Evolutionary conservation across 2,329 filamentous ascomycete genomes (phyloP).

Genomic region (Parafenestella ontariensis): DNA sequence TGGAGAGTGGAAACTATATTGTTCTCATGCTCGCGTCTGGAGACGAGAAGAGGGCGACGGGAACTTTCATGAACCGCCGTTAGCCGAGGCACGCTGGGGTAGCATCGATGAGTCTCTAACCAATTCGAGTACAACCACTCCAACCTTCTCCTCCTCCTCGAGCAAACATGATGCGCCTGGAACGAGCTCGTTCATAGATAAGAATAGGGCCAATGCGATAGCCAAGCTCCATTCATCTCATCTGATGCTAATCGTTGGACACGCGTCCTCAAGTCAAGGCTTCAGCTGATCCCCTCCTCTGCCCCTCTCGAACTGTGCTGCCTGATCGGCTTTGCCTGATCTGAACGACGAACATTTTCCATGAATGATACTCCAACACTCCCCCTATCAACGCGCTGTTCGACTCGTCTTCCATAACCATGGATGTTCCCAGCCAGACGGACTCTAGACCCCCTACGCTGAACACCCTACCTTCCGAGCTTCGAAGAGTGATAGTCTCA

Average conservation of each 20-base stretch:
- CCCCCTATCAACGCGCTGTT: not conserved
- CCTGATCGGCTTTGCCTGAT: not conserved
- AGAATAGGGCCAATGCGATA: not conserved
- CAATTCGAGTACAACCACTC: not conserved
- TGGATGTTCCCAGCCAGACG: not conserved
- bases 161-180: not conserved
- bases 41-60: not conserved
- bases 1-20: not conserved
- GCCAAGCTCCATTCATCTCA: not conserved
- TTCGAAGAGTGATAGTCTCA: constrained; percentile 22
- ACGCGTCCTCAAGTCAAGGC: not conserved
- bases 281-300: not conserved
- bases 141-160: not conserved
- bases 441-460: not conserved
- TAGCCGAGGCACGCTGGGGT: constrained; percentile 20
- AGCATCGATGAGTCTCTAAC: not conserved
- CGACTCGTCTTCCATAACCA: not conserved
- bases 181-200: not conserved
- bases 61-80: constrained; percentile 13
- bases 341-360: not conserved
- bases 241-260: not conserved
- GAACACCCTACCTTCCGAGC: constrained; percentile 22
- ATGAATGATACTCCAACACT: not conserved
- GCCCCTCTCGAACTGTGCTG: not conserved
- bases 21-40: not conserved